Conservation (phyloP, 192 early-diverging fungal species). For the Mortierella claussenii region DNA sequence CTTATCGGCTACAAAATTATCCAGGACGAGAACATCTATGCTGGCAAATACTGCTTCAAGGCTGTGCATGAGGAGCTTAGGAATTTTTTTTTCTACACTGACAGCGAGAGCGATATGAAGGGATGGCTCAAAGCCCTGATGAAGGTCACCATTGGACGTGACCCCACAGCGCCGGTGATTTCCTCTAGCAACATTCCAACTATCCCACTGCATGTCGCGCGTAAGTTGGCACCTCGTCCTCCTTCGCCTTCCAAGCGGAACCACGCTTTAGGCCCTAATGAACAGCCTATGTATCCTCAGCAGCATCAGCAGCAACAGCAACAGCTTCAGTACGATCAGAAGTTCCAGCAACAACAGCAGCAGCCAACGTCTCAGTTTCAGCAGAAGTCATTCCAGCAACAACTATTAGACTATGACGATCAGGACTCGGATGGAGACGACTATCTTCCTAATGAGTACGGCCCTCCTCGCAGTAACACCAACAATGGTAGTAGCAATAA, state of each 20-base stretch:
- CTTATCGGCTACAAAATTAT: conserved; percentile 68
- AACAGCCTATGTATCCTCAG: conserved; percentile 38
- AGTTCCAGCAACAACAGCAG: conserved; percentile 21
- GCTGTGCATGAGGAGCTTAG: conserved; percentile 66
- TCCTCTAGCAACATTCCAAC: conserved; percentile 70
- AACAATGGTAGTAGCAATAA: conserved; percentile 7
- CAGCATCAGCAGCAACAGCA: conserved; percentile 29
- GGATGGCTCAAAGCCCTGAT: conserved; percentile 70
- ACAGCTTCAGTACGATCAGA: conserved; percentile 35
- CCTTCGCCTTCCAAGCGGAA: conserved; percentile 36
- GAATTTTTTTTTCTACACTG: conserved; percentile 70
- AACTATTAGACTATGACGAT: conserved; percentile 40
- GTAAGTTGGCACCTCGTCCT: conserved; percentile 64
- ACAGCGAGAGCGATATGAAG: conserved; percentile 60
- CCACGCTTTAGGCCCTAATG: conserved; percentile 29
- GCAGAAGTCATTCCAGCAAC: conserved; percentile 30
- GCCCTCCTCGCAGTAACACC: not conserved
- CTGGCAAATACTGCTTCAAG: conserved; percentile 73
- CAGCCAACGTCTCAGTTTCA: conserved; percentile 6
- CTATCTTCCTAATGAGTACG: conserved; percentile 20
- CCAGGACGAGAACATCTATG: conserved; percentile 67
- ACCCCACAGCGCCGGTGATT: conserved; percentile 64
- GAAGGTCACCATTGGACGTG: conserved; percentile 71
- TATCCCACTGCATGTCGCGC: conserved; percentile 64
- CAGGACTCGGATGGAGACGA: conserved; percentile 47